These are phyloP conservation scores for Phytophthora aleatoria DNA, from an alignment of 352 stramenopile genomes.

Conservation along the genomic window DNA sequence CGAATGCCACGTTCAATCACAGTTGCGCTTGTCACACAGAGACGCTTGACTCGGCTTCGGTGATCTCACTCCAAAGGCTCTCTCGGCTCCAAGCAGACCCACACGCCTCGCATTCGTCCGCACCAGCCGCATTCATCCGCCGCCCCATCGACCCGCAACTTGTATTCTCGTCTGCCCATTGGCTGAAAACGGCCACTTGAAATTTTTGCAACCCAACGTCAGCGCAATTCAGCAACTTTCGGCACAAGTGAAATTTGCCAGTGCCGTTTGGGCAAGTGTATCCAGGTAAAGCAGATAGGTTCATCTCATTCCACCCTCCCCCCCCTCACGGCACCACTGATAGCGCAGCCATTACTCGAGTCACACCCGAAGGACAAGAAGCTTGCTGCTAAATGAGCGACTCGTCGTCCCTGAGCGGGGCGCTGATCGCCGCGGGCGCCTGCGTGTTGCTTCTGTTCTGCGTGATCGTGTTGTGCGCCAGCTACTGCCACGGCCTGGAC, in stretches of 20 bases:
- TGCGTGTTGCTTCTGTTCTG: constrained; percentile 58
- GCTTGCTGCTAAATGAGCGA: constrained; percentile 29
- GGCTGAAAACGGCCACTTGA: constrained; percentile 14
- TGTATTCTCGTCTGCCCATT: constrained; percentile 4
- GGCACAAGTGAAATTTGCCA: constrained; percentile 8
- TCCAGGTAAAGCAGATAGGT: constrained; percentile 10
- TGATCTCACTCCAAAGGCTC: not conserved
- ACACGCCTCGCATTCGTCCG: not conserved
- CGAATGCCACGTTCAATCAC: constrained; percentile 6
- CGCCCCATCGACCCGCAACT: not conserved
- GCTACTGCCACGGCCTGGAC: constrained; percentile 38
- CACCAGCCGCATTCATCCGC: no score
- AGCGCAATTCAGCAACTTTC: constrained; percentile 2
- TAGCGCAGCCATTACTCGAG: constrained; percentile 10
- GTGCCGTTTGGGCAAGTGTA: constrained; percentile 6
- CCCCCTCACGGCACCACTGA: not conserved
- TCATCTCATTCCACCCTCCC: not conserved
- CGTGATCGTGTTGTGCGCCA: constrained; percentile 45
- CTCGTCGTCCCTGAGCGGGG: constrained; percentile 33
- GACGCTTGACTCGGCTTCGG: not conserved
- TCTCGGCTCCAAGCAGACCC: not conserved
- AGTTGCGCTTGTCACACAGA: not conserved
- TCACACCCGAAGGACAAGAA: not conserved
- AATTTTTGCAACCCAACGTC: constrained; percentile 23
- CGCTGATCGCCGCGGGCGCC: constrained; percentile 36